Evolutionary conservation across 352 stramenopile genomes (phyloP).

Genomic region (Pythium biforme): DNA sequence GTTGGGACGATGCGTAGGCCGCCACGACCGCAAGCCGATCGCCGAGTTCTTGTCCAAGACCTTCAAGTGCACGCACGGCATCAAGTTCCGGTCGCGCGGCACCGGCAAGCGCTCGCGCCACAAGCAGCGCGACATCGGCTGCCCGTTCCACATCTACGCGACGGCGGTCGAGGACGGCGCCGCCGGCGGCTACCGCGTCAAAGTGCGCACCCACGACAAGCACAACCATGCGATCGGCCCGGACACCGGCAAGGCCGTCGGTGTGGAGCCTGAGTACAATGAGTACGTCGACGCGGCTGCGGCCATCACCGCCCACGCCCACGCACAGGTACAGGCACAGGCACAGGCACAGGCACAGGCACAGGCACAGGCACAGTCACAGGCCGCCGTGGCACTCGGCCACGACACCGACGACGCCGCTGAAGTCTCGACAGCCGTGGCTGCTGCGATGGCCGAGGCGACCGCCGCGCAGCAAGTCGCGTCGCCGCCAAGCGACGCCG

Average conservation of each 20-base stretch:
- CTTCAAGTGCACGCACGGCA: slow-evolving; percentile 83
- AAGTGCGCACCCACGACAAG: slow-evolving; percentile 66
- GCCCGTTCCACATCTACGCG: slow-evolving; percentile 79
- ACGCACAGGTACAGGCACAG: no score
- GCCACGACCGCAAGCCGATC: slow-evolving; percentile 69
- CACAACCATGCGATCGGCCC: slow-evolving; percentile 79
- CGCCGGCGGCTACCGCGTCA: slow-evolving; percentile 58
- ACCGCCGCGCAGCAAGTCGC: slow-evolving; percentile 13
- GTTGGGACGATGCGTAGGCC: slow-evolving; percentile 22
- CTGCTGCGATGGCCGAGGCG: slow-evolving; percentile 2
- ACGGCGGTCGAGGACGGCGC: slow-evolving; percentile 55
- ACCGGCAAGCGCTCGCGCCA: slow-evolving; percentile 67
- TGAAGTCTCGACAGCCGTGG: not conserved
- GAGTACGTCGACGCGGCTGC: slow-evolving; percentile 27
- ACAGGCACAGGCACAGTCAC: no score
- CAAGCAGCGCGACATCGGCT: slow-evolving; percentile 71
- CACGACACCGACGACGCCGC: not conserved
- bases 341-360: no score
- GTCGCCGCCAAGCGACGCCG: slow-evolving; percentile 27
- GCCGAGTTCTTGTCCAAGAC: slow-evolving; percentile 81
- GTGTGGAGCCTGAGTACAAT: slow-evolving; percentile 38
- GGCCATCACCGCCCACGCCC: not conserved
- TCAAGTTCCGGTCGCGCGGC: slow-evolving; percentile 75
- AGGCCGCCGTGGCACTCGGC: no score
- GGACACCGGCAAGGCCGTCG: slow-evolving; percentile 59